Evolutionary conservation across 306 rosid species (phyloP).

Genomic region (Rosa chinensis): DNA sequence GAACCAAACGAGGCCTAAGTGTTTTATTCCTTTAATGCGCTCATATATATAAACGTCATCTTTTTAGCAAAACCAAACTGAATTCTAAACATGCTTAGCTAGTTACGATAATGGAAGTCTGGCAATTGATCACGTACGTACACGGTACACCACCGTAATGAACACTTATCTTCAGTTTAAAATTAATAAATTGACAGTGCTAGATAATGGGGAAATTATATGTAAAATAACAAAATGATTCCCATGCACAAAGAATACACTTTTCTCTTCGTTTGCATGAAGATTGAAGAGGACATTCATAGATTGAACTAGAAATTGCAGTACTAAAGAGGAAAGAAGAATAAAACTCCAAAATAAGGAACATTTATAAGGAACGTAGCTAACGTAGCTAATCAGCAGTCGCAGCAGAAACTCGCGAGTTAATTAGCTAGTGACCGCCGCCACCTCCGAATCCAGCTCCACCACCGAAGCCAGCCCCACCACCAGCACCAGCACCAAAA

Average conservation of each 20-base stretch:
- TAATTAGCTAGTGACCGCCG: constrained; percentile 25
- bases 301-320: background rate
- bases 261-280: background rate
- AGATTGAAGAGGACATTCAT: background rate
- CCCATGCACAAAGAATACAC: background rate
- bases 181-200: too few species aligned
- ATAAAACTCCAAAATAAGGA: background rate
- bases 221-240: background rate
- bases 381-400: background rate
- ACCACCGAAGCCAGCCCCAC: constrained; percentile 15
- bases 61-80: too few species aligned
- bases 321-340: background rate
- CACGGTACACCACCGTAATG: too few species aligned
- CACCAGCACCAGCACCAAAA: constrained; percentile 6
- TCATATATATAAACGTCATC: too few species aligned
- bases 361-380: too few species aligned
- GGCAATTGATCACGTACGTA: too few species aligned
- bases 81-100: too few species aligned
- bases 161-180: too few species aligned
- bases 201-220: background rate
- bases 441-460: constrained; percentile 20
- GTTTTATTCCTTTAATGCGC: too few species aligned
- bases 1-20: too few species aligned
- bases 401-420: background rate
- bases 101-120: too few species aligned